Percentiles rank a stretch among this genome's conserved stretches.
Evolutionary conservation across 2,329 filamentous ascomycete genomes (phyloP).

Genomic region (Colletotrichum costaricense): DNA sequence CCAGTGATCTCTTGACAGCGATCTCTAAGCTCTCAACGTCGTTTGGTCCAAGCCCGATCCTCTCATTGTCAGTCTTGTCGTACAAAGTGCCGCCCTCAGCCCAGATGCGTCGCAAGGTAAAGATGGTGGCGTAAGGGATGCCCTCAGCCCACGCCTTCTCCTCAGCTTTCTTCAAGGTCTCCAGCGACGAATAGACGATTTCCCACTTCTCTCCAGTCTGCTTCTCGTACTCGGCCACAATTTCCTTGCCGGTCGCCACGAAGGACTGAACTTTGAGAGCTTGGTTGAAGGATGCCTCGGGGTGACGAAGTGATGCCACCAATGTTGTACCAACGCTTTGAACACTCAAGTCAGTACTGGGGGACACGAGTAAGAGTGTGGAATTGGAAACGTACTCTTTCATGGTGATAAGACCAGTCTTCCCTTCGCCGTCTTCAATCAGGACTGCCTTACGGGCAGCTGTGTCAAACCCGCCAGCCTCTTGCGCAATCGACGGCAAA

Average conservation of each 20-base stretch:
- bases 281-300: slow-evolving; percentile 62
- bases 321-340: slow-evolving; percentile 74
- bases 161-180: slow-evolving; percentile 67
- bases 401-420: slow-evolving; percentile 77
- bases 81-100: slow-evolving; percentile 78
- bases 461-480: slow-evolving; percentile 69
- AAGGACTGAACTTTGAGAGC: slow-evolving; percentile 79
- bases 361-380: no score
- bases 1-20: slow-evolving; percentile 35
- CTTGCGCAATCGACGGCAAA: slow-evolving; percentile 48
- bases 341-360: not conserved
- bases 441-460: slow-evolving; percentile 67
- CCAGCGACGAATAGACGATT: slow-evolving; percentile 63
- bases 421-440: slow-evolving; percentile 70
- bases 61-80: slow-evolving; percentile 73
- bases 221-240: slow-evolving; percentile 74
- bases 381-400: slow-evolving; percentile 65
- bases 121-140: slow-evolving; percentile 61
- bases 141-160: slow-evolving; percentile 66
- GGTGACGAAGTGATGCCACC: slow-evolving; percentile 69
- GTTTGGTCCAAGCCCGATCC: slow-evolving; percentile 61
- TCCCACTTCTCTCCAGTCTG: slow-evolving; percentile 71
- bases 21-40: slow-evolving; percentile 62
- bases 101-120: slow-evolving; percentile 78
- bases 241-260: slow-evolving; percentile 70